Percentiles rank a stretch among this genome's conserved stretches.
These are phyloP conservation scores for Aspergillus caelatus DNA, from an alignment of 2,329 filamentous ascomycete species.

Conservation along the genomic window DNA sequence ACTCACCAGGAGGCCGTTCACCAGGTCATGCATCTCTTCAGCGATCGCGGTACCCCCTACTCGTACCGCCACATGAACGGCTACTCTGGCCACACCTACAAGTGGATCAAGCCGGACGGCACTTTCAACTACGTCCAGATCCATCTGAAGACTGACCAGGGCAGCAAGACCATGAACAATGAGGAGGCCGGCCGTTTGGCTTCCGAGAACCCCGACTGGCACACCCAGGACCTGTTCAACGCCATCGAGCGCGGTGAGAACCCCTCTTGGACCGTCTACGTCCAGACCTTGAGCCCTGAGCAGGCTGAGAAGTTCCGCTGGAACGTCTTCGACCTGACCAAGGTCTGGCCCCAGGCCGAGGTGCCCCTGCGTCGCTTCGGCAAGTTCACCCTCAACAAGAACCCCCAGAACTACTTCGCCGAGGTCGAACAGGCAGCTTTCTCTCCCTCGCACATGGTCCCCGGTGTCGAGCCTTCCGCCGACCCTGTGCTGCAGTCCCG, in stretches of 20 bases:
- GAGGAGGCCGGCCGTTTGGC: constrained; percentile 59
- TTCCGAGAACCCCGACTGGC: constrained; percentile 63
- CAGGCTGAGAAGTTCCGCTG: constrained; percentile 63
- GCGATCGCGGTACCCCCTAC: constrained; percentile 67
- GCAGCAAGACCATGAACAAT: constrained; percentile 62
- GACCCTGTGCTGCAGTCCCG: constrained; percentile 71
- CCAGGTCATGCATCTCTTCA: constrained; percentile 68
- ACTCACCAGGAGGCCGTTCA: constrained; percentile 66
- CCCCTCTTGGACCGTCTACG: constrained; percentile 65
- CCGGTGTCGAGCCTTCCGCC: constrained; percentile 69
- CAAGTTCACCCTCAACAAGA: constrained; percentile 66
- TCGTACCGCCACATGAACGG: constrained; percentile 69
- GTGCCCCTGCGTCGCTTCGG: constrained; percentile 65
- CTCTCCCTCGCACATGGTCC: constrained; percentile 67
- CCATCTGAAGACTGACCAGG: constrained; percentile 66
- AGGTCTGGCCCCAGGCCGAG: constrained; percentile 67
- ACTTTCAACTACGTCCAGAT: constrained; percentile 68
- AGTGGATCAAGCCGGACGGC: constrained; percentile 67
- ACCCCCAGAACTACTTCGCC: constrained; percentile 68
- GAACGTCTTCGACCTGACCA: constrained; percentile 71
- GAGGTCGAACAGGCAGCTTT: constrained; percentile 74
- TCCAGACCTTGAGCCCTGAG: constrained; percentile 65
- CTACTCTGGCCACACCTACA: constrained; percentile 69
- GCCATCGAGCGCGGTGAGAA: constrained; percentile 63
- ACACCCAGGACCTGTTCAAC: constrained; percentile 66